Conservation (phyloP, 192 early-diverging fungal genomes). For the Spinellus fusiger region DNA sequence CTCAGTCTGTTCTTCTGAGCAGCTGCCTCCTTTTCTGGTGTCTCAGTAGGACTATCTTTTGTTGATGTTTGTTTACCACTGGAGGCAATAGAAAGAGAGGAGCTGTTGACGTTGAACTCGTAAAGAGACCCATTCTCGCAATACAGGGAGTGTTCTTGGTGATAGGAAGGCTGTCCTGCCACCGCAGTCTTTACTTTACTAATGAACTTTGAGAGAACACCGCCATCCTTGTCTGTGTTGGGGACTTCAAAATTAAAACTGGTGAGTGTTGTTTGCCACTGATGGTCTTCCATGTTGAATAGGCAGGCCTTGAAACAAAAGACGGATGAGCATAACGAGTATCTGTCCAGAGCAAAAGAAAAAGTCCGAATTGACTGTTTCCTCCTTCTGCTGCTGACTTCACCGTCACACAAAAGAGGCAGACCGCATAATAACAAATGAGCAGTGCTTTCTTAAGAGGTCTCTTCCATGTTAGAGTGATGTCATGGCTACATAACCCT, state of each 20-base stretch:
- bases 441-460: neutral
- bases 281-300: neutral
- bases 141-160: neutral
- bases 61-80: neutral
- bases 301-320: neutral
- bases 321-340: neutral
- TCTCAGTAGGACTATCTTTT: no score
- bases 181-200: slow-evolving; percentile 45
- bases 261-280: slow-evolving; percentile 24
- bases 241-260: slow-evolving; percentile 34
- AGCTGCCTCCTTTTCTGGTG: neutral
- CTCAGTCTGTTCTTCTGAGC: neutral
- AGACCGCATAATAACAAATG: neutral
- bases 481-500: neutral
- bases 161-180: slow-evolving; percentile 13
- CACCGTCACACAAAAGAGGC: neutral
- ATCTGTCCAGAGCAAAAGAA: no score
- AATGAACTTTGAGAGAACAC: slow-evolving; percentile 50
- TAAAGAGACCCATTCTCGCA: neutral
- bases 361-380: neutral
- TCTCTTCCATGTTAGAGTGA: neutral
- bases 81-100: neutral
- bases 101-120: neutral
- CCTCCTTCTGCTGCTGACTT: neutral
- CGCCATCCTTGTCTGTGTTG: slow-evolving; percentile 30